Percentiles rank a stretch among this genome's conserved stretches.
Conservation (phyloP, 345 rosid species). For the Reutealis trisperma region DNA sequence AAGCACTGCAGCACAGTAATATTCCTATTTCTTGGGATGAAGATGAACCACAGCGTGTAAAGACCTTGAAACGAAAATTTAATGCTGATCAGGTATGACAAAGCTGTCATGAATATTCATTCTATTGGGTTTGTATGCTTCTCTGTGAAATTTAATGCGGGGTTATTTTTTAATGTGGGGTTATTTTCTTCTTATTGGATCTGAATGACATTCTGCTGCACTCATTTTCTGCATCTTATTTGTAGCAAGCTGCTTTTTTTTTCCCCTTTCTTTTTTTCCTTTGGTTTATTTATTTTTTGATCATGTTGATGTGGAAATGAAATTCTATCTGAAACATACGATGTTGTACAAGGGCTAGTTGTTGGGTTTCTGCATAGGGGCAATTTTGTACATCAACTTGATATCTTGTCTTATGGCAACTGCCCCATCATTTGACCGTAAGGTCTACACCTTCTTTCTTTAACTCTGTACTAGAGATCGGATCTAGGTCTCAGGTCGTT, state of each 20-base stretch:
- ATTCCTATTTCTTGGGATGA: conserved; percentile 89
- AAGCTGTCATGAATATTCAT: conserved; percentile 5
- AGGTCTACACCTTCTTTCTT: no score
- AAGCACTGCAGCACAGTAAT: conserved; percentile 82
- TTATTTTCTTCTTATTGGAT: background rate
- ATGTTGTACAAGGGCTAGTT: background rate
- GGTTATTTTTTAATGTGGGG: background rate
- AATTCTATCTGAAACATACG: background rate
- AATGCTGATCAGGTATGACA: conserved; percentile 70
- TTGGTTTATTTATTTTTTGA: background rate
- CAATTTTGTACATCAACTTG: background rate
- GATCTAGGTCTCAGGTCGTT: no score
- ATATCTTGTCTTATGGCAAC: background rate
- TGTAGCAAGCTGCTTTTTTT: background rate
- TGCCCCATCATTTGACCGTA: background rate
- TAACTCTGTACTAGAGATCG: no score
- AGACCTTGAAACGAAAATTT: conserved; percentile 71
- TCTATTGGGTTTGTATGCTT: background rate
- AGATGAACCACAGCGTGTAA: conserved; percentile 87
- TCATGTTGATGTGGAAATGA: background rate
- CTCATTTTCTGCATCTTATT: background rate
- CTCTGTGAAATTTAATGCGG: background rate
- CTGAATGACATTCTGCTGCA: background rate
- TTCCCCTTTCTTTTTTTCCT: background rate
- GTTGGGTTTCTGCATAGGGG: background rate